Base-by-base conservation (phyloP, 1,139 yeast species). In the Scheffersomyces illinoinensis region DNA sequence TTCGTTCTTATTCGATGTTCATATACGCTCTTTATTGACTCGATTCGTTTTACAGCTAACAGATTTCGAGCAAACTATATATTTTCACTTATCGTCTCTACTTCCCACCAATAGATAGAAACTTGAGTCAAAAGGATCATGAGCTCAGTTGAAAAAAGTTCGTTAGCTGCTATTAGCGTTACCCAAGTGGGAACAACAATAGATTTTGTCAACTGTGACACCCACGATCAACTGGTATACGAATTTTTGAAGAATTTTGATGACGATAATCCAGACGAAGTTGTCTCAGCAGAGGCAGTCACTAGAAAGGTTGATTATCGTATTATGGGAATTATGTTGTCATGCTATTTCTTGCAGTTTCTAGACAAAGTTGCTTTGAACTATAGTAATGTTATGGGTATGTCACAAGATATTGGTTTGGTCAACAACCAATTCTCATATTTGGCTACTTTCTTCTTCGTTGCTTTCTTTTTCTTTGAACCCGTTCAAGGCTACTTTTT, bases 401-500 rank as follows among this genome's bases (percentile, higher is more conserved):
- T 63, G 55, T 55, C 60, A 26, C 49, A 51, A 5, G 61, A 62
- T 52, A 58, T 62, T 54, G 56, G 59, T 3, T 56, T 62, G 10
- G 55, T 54, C 10, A 64, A 63, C 10, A 59, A 61, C 53, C 59
- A 61, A 56, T 63, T 57, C 57, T 47, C 50, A 17, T 47, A 60
- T 52, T 57, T 62, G n/a, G 61, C 64, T 5, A 63, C 66, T 20
- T 62, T 56, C 51, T 62, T 62, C 52, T 47, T 47, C 50, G 50
- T 47, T 18, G 50, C 50, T 4, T 47, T 47, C 50, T 47, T 47
- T 20, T 47, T 47, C 18, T 47, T 47, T 47, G 64, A 62, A 53
- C 57, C 61, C 3, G 71, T 72, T 47, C 67, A 68, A 54, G 67
- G 65, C 12, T 47, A 18, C 51, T 18, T 60, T n/a, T 53, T 60